phyloP scores from a whole-genome alignment of 495 filamentous ascomycete genomes.

The Articulospora tetracladia region DNA sequence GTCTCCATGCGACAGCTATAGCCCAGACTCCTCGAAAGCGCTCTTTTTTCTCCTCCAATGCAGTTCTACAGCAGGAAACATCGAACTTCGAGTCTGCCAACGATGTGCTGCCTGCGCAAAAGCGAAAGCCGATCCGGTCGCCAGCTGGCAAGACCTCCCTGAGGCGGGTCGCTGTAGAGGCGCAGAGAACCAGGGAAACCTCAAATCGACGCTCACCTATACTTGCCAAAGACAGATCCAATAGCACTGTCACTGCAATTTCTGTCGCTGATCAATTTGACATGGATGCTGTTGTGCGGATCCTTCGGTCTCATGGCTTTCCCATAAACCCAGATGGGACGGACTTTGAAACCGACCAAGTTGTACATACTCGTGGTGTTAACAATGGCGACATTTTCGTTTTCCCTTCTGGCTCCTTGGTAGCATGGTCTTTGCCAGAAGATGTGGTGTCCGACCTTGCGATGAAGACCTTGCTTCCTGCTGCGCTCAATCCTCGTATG shows the following conservation, averaged over 20 bases:
- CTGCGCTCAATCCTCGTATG: constrained; percentile 70
- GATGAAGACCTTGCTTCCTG: constrained; percentile 64
- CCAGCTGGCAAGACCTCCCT: constrained; percentile 52
- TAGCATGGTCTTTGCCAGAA: constrained; percentile 80
- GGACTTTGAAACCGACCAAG: constrained; percentile 57
- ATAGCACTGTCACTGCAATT: constrained; percentile 69
- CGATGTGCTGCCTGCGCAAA: constrained; percentile 35
- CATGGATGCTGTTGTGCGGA: constrained; percentile 65
- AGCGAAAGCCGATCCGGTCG: constrained; percentile 39
- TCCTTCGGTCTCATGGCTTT: constrained; percentile 70
- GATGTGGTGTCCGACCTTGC: constrained; percentile 69
- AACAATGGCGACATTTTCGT: constrained; percentile 83
- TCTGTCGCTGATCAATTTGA: constrained; percentile 86
- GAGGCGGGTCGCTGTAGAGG: constrained; percentile 55
- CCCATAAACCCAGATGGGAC: constrained; percentile 54
- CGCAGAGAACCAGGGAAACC: constrained; percentile 50
- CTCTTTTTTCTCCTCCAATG: constrained; percentile 48
- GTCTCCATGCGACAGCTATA: constrained; percentile 37
- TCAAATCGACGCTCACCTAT: constrained; percentile 2
- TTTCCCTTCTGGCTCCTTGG: constrained; percentile 96
- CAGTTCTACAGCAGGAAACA: constrained; percentile 35
- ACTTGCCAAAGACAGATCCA: constrained; percentile 25
- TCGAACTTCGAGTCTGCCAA: constrained; percentile 18
- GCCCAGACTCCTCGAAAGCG: constrained; percentile 35
- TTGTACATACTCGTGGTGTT: constrained; percentile 50